Conservation (phyloP, 2,329 filamentous ascomycete species). For the Lasiodiplodia hormozganensis region DNA sequence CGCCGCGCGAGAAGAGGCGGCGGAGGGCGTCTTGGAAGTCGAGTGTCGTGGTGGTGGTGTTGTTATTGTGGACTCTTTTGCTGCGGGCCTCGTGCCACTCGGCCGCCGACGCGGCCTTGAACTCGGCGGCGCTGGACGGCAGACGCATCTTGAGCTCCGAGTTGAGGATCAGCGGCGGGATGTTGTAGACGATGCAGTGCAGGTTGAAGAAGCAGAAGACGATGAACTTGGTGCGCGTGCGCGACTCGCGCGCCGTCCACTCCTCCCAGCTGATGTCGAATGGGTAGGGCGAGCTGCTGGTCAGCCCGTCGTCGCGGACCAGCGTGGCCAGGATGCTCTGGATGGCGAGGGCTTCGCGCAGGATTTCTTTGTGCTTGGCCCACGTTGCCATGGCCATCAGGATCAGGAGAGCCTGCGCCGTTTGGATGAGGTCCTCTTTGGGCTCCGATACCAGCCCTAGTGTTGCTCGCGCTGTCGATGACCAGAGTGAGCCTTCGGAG, state of each 20-base stretch:
- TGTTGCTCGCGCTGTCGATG: conserved; percentile 20
- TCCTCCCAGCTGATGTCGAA: conserved; percentile 62
- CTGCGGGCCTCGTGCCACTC: conserved; percentile 55
- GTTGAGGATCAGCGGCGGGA: conserved; percentile 64
- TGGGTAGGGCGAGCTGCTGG: conserved; percentile 60
- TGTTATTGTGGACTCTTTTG: conserved; percentile 21
- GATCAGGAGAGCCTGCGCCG: conserved; percentile 68
- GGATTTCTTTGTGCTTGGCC: conserved; percentile 63
- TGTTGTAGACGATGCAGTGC: conserved; percentile 68
- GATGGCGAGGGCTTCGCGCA: conserved; percentile 64
- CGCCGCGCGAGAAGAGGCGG: conserved; percentile 43
- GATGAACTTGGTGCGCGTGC: conserved; percentile 62
- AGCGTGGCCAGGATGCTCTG: conserved; percentile 64
- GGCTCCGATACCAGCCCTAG: conserved; percentile 37
- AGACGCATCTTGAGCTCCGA: conserved; percentile 62
- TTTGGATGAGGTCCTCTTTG: conserved; percentile 61
- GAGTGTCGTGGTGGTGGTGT: conserved; percentile 27
- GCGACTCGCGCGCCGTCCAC: conserved; percentile 62
- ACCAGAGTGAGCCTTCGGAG: conserved; percentile 30
- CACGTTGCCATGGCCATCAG: conserved; percentile 68
- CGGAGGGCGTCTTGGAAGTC: conserved; percentile 44
- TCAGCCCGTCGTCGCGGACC: conserved; percentile 60
- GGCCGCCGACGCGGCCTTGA: conserved; percentile 59
- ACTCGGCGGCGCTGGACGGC: conserved; percentile 62
- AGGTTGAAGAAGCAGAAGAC: conserved; percentile 66